Conservation (phyloP, 2,329 filamentous ascomycete species). For the Alternaria longipes region DNA sequence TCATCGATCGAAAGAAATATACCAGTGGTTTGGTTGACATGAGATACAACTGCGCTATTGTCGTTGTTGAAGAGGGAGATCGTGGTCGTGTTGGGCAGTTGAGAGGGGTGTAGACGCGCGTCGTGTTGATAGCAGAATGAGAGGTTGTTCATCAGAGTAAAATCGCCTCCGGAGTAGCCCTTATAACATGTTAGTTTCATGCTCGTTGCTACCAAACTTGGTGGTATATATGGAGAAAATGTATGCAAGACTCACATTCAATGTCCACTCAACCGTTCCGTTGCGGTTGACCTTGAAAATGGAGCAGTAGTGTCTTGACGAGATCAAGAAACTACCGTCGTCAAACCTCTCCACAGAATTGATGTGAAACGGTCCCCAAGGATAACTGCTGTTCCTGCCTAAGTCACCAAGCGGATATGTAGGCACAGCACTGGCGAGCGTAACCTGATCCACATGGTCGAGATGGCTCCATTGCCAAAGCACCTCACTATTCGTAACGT, state of each 20-base stretch:
- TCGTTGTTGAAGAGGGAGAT: slow-evolving; percentile 12
- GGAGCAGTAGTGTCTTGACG: slow-evolving; percentile 7
- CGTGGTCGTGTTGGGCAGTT: neutral
- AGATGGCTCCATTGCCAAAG: slow-evolving; percentile 22
- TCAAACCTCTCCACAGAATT: slow-evolving; percentile 7
- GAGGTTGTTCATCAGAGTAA: slow-evolving; percentile 12
- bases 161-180: slow-evolving; percentile 17
- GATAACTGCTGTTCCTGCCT: slow-evolving; percentile 8
- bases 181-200: neutral
- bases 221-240: neutral
- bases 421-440: slow-evolving; percentile 7
- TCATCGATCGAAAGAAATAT: slow-evolving; percentile 15
- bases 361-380: slow-evolving; percentile 8
- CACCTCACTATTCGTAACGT: slow-evolving; percentile 18
- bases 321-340: slow-evolving; percentile 7
- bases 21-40: slow-evolving; percentile 3
- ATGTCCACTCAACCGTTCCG: slow-evolving; percentile 7
- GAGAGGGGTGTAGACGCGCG: slow-evolving; percentile 13
- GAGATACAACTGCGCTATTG: slow-evolving; percentile 5
- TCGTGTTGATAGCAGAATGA: slow-evolving; percentile 23
- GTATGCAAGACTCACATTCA: slow-evolving; percentile 2
- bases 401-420: slow-evolving; percentile 3
- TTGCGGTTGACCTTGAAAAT: slow-evolving; percentile 4
- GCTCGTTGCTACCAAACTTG: neutral
- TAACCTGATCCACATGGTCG: slow-evolving; percentile 11